Evolutionary conservation across 768 basidiomycete genomes (phyloP).

Genomic region (Pulveroboletus sp.): DNA sequence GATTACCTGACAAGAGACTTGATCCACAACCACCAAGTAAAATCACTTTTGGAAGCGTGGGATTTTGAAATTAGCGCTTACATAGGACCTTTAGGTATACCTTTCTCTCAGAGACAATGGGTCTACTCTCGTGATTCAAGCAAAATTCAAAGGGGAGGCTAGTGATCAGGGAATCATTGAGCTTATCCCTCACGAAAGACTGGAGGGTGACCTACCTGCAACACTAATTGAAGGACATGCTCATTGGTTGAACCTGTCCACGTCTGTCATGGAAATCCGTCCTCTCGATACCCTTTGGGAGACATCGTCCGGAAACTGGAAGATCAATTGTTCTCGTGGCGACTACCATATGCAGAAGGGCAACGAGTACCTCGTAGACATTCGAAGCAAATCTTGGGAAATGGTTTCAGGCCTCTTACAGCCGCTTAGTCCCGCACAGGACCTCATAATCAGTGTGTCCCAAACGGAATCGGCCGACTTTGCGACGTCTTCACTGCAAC

Average conservation of each 20-base stretch:
- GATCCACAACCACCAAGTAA: constrained; percentile 18
- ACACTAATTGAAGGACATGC: constrained; percentile 4
- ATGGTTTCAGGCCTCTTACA: constrained; percentile 18
- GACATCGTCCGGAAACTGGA: constrained; percentile 19
- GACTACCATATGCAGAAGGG: constrained; percentile 3
- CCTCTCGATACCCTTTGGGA: constrained; percentile 20
- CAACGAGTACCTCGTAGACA: constrained; percentile 18
- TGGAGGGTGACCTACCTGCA: constrained; percentile 16
- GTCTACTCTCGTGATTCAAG: constrained; percentile 12
- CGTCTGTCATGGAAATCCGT: constrained; percentile 22
- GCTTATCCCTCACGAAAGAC: constrained; percentile 17
- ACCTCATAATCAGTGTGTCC: constrained; percentile 16
- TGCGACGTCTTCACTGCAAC: background rate
- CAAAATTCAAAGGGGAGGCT: background rate
- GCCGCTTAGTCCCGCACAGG: constrained; percentile 8
- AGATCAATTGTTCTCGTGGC: constrained; percentile 3
- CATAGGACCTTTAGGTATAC: background rate
- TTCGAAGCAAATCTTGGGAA: constrained; percentile 20
- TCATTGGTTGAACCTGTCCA: constrained; percentile 30
- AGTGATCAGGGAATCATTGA: constrained; percentile 2
- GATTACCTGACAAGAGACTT: constrained; percentile 21
- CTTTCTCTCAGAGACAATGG: constrained; percentile 22
- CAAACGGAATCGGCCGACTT: background rate
- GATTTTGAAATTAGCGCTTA: background rate
- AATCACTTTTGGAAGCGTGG: background rate